Evolutionary conservation across 768 basidiomycete species (phyloP).

Genomic region (Leccinum incarnatum): DNA sequence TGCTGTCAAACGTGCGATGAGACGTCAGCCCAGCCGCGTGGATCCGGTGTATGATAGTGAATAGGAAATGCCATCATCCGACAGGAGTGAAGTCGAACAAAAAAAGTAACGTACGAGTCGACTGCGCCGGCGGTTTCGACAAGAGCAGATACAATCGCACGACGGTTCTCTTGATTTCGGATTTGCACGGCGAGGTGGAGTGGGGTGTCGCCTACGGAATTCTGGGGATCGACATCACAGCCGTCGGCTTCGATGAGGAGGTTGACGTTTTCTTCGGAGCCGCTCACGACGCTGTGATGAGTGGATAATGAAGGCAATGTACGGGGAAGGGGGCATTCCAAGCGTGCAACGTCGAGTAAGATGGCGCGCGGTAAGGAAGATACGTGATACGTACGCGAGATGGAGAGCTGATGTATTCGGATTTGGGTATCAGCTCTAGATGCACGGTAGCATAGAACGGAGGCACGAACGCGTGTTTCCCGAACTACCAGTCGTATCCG

Average conservation of each 20-base stretch:
- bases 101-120: conserved; percentile 20
- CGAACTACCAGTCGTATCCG: conserved; percentile 9
- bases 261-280: conserved; percentile 19
- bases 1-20: conserved; percentile 11
- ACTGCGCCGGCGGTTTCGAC: conserved; percentile 23
- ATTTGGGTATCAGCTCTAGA: conserved; percentile 11
- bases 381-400: conserved; percentile 26
- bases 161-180: conserved; percentile 10
- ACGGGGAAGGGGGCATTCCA: background rate
- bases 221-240: conserved; percentile 29
- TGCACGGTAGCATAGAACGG: background rate
- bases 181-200: conserved; percentile 28
- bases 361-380: background rate
- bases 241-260: conserved; percentile 25
- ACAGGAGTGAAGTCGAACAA: background rate
- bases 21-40: background rate
- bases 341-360: background rate
- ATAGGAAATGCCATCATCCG: background rate
- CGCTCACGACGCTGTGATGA: conserved; percentile 14
- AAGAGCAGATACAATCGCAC: conserved; percentile 21
- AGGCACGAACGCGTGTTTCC: conserved; percentile 31
- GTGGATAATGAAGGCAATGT: background rate
- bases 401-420: conserved; percentile 25
- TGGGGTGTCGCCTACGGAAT: conserved; percentile 26
- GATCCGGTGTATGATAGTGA: background rate